Evolutionary conservation across 257 asterid species (phyloP), one percentile per base, ranked within the genome.

Genomic region (Lycium ferocissimum): DNA sequence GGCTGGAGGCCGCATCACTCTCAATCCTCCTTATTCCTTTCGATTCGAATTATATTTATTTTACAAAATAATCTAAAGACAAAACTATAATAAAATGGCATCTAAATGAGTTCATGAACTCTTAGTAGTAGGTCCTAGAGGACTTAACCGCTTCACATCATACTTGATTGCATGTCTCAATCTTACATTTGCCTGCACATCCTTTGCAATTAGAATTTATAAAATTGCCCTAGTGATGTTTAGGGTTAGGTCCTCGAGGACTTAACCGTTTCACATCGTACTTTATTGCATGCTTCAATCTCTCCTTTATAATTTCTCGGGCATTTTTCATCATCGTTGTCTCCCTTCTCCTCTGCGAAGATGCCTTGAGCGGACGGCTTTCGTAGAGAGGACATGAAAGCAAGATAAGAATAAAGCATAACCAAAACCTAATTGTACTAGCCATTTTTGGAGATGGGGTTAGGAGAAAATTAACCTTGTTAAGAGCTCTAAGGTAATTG

Each of bases 241-340:
- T 59, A 73, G 86, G 65, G 67, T 84, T 70, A 33, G 83, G 86
- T 75, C 86, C 86, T 14, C 86, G 63, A 2, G 83, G 86, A 22
- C 83, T 84, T 51, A 73, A 7, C 49, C 83, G 53, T 14, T 73
- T 47, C 65, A 73, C 40, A 0, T 76, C 22, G 14, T 76, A 84
- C 13, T 76, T 63, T 57, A 73, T n/a, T 33, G 51, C 43, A 26
- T 35, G 83, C n/a, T 2, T 75, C 26, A 84, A 26, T 13, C 65
- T 84, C 20, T 38, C 83, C 17, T 45, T 20, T 20, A 84, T 22
- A 38, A 84, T 84, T 84, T 84, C 47, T 26, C 12, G 75, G 0
- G 67, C 86, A 10, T 17, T 47, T 78, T 84, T 57, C 75, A 83
- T 70, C 71, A 84, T 58, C 15, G 5, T 40, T 6, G 78, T 81